Percentiles rank a stretch among this genome's conserved stretches.
Conservation (phyloP, 331 rosid genomes). For the Quercus phellos region DNA sequence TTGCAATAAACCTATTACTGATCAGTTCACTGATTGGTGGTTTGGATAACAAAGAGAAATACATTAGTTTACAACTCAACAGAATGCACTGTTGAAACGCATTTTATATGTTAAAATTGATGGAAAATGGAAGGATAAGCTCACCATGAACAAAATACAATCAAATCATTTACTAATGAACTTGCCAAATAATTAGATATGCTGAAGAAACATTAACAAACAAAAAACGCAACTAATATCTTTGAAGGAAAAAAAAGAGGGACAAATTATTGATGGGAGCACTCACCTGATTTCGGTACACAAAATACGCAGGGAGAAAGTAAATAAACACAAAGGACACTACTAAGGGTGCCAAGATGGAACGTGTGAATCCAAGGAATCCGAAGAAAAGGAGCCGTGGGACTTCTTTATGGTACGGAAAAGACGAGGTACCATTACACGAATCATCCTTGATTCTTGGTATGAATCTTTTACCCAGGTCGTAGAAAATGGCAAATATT, state of each 20-base stretch:
- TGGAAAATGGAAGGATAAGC: background rate
- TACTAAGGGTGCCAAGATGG: constrained; percentile 78
- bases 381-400: constrained; percentile 80
- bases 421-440: constrained; percentile 25
- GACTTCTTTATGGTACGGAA: constrained; percentile 88
- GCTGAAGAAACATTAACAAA: background rate
- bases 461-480: constrained; percentile 41
- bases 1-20: background rate
- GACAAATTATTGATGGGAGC: constrained; percentile 5
- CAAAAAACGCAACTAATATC: background rate
- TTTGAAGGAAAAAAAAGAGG: background rate
- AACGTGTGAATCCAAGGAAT: constrained; percentile 79
- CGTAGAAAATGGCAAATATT: constrained; percentile 55
- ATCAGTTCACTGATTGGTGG: background rate
- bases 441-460: constrained; percentile 49
- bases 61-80: background rate
- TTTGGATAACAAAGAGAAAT: background rate
- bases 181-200: background rate
- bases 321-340: constrained; percentile 70
- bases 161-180: background rate
- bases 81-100: background rate
- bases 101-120: background rate
- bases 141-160: background rate
- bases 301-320: constrained; percentile 76
- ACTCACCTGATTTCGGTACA: constrained; percentile 84